Percentiles rank a stretch among this genome's conserved stretches.
These are phyloP conservation scores for Hyphodiscus sp. DNA, from an alignment of 2,329 filamentous ascomycete genomes.

Conservation along the genomic window DNA sequence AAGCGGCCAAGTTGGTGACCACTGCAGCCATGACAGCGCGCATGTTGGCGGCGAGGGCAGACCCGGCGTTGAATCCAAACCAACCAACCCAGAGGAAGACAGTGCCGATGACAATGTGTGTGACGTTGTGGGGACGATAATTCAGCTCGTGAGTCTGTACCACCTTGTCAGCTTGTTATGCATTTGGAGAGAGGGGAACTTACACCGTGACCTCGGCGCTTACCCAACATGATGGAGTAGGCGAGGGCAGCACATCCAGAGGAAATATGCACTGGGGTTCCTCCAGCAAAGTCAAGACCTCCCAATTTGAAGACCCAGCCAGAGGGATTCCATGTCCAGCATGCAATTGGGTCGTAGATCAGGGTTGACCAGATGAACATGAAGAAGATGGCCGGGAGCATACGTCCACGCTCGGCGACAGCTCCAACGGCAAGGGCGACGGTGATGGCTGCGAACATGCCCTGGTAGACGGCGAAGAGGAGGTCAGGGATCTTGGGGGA, in stretches of 20 bases:
- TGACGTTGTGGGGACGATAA: slow-evolving; percentile 89
- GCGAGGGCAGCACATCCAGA: slow-evolving; percentile 79
- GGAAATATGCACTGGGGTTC: slow-evolving; percentile 83
- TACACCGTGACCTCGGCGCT: slow-evolving; percentile 56
- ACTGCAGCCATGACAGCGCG: slow-evolving; percentile 81
- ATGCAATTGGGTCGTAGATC: slow-evolving; percentile 88
- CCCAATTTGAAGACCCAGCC: slow-evolving; percentile 79
- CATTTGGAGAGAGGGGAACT: not conserved
- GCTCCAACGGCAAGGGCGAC: slow-evolving; percentile 81
- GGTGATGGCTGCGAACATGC: slow-evolving; percentile 83
- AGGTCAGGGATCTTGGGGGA: slow-evolving; percentile 71
- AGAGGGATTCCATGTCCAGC: slow-evolving; percentile 85
- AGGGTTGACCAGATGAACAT: slow-evolving; percentile 90
- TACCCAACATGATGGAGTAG: slow-evolving; percentile 88
- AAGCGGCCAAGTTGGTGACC: slow-evolving; percentile 80
- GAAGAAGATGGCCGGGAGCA: slow-evolving; percentile 83
- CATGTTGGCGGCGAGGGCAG: slow-evolving; percentile 72
- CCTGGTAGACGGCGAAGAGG: slow-evolving; percentile 78
- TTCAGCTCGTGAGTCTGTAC: slow-evolving; percentile 71
- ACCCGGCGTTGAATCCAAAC: slow-evolving; percentile 93
- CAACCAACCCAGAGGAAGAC: slow-evolving; percentile 94
- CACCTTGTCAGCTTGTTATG: slow-evolving; percentile 1
- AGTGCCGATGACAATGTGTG: slow-evolving; percentile 85
- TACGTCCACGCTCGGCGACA: slow-evolving; percentile 78
- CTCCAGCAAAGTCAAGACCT: slow-evolving; percentile 82